phyloP scores from a whole-genome alignment of 2,329 filamentous ascomycete species.

The Colletotrichum karsti region DNA sequence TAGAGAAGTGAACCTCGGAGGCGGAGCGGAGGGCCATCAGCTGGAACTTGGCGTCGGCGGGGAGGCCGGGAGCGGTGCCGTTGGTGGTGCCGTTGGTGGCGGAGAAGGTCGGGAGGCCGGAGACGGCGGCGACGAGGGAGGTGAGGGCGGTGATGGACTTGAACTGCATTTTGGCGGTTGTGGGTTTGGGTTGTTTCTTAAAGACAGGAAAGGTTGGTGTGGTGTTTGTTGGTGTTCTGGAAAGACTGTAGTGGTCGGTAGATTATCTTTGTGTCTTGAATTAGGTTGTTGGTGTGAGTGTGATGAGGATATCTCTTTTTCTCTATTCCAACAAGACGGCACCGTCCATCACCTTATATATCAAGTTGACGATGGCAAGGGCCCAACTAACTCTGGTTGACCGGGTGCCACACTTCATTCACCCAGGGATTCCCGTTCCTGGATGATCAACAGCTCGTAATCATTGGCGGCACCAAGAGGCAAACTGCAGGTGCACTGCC shows the following conservation, averaged over 20 bases:
- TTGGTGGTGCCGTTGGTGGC: conserved; percentile 28
- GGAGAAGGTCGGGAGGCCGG: conserved; percentile 20
- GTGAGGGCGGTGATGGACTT: conserved; percentile 32
- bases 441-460: conserved; percentile 16
- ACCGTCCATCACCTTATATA: conserved; percentile 2
- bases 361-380: background rate
- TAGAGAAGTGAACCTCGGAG: conserved; percentile 55
- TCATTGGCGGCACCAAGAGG: background rate
- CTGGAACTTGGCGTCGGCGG: conserved; percentile 48
- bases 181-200: background rate
- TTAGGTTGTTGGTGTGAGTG: background rate
- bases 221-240: background rate
- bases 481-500: conserved; percentile 8
- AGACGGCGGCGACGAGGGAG: conserved; percentile 37
- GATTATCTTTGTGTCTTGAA: conserved; percentile 2
- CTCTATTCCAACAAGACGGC: background rate
- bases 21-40: conserved; percentile 59
- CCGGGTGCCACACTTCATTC: conserved; percentile 1
- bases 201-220: background rate
- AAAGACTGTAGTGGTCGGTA: conserved; percentile 19
- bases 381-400: background rate
- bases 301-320: background rate
- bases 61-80: conserved; percentile 30
- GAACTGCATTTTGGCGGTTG: conserved; percentile 30
- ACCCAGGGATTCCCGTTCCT: background rate